Evolutionary conservation across 495 filamentous ascomycete genomes (phyloP).

Genomic region (Tuber calosporum): DNA sequence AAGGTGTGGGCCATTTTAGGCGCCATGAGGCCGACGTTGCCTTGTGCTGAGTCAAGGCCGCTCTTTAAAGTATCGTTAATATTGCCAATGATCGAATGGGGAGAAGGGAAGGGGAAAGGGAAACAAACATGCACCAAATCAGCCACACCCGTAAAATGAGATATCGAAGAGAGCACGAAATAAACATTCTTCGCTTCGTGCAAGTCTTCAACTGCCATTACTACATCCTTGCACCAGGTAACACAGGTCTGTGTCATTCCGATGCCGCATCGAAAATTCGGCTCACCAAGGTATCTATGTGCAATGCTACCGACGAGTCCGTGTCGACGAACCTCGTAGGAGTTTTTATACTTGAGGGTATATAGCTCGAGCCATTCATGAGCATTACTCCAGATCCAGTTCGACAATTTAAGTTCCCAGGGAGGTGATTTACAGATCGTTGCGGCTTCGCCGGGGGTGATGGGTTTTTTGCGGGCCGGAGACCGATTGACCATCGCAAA

Average conservation of each 20-base stretch:
- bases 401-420: constrained; percentile 20
- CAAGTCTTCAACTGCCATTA: constrained; percentile 35
- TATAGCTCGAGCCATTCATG: constrained; percentile 22
- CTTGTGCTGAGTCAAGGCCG: constrained; percentile 26
- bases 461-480: constrained; percentile 1
- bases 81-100: background rate
- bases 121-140: constrained; percentile 31
- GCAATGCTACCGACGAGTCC: constrained; percentile 32
- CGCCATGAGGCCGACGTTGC: constrained; percentile 34
- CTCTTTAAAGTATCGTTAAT: constrained; percentile 9
- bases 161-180: constrained; percentile 27
- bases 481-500: constrained; percentile 3
- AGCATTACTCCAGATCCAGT: constrained; percentile 29
- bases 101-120: background rate
- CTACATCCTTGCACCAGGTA: constrained; percentile 36
- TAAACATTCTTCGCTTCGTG: constrained; percentile 32
- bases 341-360: constrained; percentile 13
- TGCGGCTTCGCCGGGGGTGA: constrained; percentile 18
- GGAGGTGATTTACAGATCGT: constrained; percentile 17
- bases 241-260: constrained; percentile 29
- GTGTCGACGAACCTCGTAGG: constrained; percentile 13
- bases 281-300: constrained; percentile 31
- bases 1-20: constrained; percentile 35
- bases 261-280: constrained; percentile 29
- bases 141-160: constrained; percentile 26